phyloP scores from a whole-genome alignment of 352 stramenopile genomes.

The Phytophthora cactorum region DNA sequence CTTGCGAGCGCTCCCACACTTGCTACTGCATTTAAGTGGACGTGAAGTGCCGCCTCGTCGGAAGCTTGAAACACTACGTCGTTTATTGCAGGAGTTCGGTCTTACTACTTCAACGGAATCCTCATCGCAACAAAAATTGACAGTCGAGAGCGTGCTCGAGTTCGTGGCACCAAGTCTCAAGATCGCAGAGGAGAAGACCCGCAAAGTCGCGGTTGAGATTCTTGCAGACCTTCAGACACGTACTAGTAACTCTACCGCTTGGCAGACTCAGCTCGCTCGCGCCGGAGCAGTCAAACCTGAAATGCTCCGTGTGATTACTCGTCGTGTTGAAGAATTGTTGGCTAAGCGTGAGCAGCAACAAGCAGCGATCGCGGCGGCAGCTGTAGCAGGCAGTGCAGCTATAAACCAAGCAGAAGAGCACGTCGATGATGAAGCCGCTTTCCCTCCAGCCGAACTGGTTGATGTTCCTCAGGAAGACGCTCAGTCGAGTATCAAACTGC shows the following conservation, averaged over 20 bases:
- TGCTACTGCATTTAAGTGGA: constrained; percentile 68
- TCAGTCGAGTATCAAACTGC: constrained; percentile 41
- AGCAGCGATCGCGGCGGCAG: constrained; percentile 24
- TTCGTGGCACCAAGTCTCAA: constrained; percentile 75
- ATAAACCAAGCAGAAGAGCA: constrained; percentile 60
- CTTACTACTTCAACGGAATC: constrained; percentile 32
- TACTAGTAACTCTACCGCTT: constrained; percentile 24
- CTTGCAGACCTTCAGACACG: constrained; percentile 63
- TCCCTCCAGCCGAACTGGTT: constrained; percentile 37
- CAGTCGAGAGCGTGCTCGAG: constrained; percentile 67
- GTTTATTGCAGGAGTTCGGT: constrained; percentile 61
- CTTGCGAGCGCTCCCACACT: constrained; percentile 57
- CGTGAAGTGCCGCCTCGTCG: constrained; percentile 60
- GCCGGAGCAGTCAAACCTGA: constrained; percentile 64
- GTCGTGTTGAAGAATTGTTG: constrained; percentile 75
- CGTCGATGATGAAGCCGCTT: constrained; percentile 39
- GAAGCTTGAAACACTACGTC: constrained; percentile 64
- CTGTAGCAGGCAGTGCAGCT: constrained; percentile 26
- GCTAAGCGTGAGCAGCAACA: constrained; percentile 49
- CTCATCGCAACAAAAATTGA: constrained; percentile 34
- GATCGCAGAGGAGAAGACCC: constrained; percentile 80
- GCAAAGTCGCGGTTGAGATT: constrained; percentile 71
- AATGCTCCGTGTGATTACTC: constrained; percentile 77
- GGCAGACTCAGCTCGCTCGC: constrained; percentile 34
- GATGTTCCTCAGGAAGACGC: constrained; percentile 60